Conservation (phyloP, 2,329 filamentous ascomycete genomes). For the Alternaria consortialis region DNA sequence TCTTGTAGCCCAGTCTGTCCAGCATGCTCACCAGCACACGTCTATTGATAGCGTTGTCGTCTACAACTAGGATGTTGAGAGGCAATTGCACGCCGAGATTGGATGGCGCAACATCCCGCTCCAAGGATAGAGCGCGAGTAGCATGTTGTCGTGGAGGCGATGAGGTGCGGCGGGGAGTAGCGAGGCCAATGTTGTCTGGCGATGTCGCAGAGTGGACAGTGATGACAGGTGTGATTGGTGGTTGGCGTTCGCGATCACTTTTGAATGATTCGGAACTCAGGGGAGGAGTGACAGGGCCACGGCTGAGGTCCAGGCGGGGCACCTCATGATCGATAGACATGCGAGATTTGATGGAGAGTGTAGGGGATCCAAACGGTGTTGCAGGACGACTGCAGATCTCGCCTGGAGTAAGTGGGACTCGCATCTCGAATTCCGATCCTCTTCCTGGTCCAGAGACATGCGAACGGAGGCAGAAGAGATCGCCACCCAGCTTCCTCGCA, state of each 20-base stretch:
- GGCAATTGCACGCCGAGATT: conserved; percentile 68
- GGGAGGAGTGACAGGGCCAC: conserved; percentile 42
- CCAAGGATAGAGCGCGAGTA: conserved; percentile 31
- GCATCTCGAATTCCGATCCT: conserved; percentile 75
- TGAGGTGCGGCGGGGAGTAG: conserved; percentile 40
- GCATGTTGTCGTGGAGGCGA: conserved; percentile 38
- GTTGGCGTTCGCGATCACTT: conserved; percentile 20
- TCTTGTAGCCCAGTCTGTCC: conserved; percentile 70
- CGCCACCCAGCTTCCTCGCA: conserved; percentile 73
- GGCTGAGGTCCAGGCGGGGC: conserved; percentile 24
- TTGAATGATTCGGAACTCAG: conserved; percentile 35
- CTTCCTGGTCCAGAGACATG: conserved; percentile 67
- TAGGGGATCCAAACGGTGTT: conserved; percentile 60
- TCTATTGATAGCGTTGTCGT: conserved; percentile 78
- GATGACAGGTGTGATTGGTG: conserved; percentile 21
- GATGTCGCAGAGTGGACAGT: conserved; percentile 19
- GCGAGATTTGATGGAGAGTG: conserved; percentile 47
- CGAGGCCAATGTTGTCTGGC: conserved; percentile 28
- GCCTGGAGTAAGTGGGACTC: conserved; percentile 66
- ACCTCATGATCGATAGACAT: conserved; percentile 43
- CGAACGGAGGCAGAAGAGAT: conserved; percentile 70
- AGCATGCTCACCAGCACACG: conserved; percentile 73
- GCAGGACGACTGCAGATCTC: conserved; percentile 60
- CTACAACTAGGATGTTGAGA: conserved; percentile 73
- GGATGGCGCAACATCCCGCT: conserved; percentile 25